phyloP scores from a whole-genome alignment of 2,329 filamentous ascomycete species.

The Simplicillium aogashimaense region DNA sequence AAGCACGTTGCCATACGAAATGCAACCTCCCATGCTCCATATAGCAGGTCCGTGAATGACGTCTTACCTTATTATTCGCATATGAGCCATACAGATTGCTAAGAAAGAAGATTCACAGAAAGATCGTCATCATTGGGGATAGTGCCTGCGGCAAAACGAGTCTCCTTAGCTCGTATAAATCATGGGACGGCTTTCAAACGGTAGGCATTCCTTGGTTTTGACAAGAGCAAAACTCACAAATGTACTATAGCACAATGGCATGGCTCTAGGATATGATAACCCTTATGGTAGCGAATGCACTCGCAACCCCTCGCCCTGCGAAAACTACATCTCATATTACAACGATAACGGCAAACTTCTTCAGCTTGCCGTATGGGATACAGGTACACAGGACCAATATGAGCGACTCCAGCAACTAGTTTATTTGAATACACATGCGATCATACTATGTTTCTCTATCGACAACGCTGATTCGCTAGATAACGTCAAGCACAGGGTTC shows the following conservation, averaged over 20 bases:
- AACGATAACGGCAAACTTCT: not conserved
- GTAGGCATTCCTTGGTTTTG: too few species aligned
- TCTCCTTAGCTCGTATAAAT: conserved; percentile 82
- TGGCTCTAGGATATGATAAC: not conserved
- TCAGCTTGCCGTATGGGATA: not conserved
- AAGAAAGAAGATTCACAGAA: too few species aligned
- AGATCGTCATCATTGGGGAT: conserved; percentile 93
- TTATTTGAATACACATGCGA: not conserved
- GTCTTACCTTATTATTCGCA: too few species aligned
- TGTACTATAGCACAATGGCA: too few species aligned
- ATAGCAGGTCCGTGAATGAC: too few species aligned
- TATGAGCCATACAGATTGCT: too few species aligned
- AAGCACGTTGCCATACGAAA: too few species aligned
- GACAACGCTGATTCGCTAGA: not conserved
- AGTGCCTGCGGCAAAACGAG: conserved; percentile 98
- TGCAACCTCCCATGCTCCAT: too few species aligned
- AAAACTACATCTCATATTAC: not conserved
- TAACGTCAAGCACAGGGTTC: not conserved
- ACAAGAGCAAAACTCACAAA: conserved; percentile 96
- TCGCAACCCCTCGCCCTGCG: not conserved
- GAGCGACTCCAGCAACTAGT: not conserved
- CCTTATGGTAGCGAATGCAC: not conserved
- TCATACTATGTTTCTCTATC: not conserved
- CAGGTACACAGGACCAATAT: not conserved
- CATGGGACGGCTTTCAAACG: too few species aligned